A percentile compares a stretch with the other conserved stretches of the same genome.
Conservation (phyloP, 768 basidiomycete species). For the Termitomyces eurrhizus region DNA sequence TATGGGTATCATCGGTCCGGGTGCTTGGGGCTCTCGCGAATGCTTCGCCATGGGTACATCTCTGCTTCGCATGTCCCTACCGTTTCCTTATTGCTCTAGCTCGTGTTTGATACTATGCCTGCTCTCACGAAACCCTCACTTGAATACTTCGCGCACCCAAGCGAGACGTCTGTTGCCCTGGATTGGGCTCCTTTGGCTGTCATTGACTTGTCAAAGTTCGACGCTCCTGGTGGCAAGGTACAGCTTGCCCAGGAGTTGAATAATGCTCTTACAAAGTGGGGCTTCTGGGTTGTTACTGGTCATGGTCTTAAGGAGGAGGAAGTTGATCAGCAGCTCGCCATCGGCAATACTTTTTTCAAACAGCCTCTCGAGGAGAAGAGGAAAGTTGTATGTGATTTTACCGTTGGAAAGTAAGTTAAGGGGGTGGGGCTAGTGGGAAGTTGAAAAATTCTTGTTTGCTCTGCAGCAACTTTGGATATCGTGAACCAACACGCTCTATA, state of each 20-base stretch:
- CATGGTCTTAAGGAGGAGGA: constrained; percentile 36
- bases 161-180: constrained; percentile 11
- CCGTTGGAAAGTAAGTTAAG: constrained; percentile 25
- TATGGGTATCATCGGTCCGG: background rate
- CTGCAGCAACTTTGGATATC: constrained; percentile 29
- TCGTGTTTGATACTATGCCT: background rate
- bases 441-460: background rate
- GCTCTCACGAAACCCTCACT: constrained; percentile 7
- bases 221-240: constrained; percentile 26
- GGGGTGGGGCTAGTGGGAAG: too few relatives aligned
- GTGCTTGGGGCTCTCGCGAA: background rate
- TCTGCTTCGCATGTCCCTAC: background rate
- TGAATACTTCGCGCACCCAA: constrained; percentile 2
- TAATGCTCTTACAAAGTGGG: constrained; percentile 34
- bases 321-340: constrained; percentile 28
- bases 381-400: constrained; percentile 26
- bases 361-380: constrained; percentile 31
- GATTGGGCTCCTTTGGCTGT: constrained; percentile 33
- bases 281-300: constrained; percentile 39
- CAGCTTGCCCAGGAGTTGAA: constrained; percentile 29
- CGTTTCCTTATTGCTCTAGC: background rate
- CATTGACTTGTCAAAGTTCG: constrained; percentile 33
- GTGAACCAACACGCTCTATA: constrained; percentile 29
- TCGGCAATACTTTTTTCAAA: constrained; percentile 33
- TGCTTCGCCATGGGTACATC: background rate